phyloP scores from a whole-genome alignment of 2,329 filamentous ascomycete genomes.

The Curvularia sp. region DNA sequence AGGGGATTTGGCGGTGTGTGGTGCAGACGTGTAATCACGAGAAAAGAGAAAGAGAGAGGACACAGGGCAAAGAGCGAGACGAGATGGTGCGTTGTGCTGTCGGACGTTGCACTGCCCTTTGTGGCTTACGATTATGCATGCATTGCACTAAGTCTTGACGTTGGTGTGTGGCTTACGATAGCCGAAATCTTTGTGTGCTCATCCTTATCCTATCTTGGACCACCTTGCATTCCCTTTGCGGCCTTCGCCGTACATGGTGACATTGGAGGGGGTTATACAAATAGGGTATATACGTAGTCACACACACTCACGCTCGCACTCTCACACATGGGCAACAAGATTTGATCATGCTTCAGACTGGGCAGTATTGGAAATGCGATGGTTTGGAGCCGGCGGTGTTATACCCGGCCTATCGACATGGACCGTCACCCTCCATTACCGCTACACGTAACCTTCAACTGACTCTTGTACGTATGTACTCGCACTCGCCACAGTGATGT shows the following conservation, averaged over 20 bases:
- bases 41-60: not conserved
- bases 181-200: not conserved
- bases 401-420: slow-evolving; percentile 4
- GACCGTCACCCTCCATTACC: slow-evolving; percentile 9
- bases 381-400: not conserved
- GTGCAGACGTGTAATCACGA: not conserved
- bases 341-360: not conserved
- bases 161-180: not conserved
- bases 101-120: not conserved
- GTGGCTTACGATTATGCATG: not conserved
- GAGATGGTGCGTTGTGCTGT: slow-evolving; percentile 1
- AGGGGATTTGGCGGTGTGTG: too few relatives aligned
- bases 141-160: slow-evolving; percentile 1
- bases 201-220: not conserved
- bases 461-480: not conserved
- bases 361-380: slow-evolving; percentile 1
- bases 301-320: not conserved
- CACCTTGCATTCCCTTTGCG: not conserved
- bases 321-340: not conserved
- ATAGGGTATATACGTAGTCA: not conserved
- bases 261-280: not conserved
- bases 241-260: not conserved
- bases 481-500: not conserved
- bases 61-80: slow-evolving; percentile 6
- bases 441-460: not conserved